A percentile compares a stretch with the other conserved stretches of the same genome.
phyloP scores from a whole-genome alignment of 352 stramenopile genomes.

The Heterotrichella gracilis region DNA sequence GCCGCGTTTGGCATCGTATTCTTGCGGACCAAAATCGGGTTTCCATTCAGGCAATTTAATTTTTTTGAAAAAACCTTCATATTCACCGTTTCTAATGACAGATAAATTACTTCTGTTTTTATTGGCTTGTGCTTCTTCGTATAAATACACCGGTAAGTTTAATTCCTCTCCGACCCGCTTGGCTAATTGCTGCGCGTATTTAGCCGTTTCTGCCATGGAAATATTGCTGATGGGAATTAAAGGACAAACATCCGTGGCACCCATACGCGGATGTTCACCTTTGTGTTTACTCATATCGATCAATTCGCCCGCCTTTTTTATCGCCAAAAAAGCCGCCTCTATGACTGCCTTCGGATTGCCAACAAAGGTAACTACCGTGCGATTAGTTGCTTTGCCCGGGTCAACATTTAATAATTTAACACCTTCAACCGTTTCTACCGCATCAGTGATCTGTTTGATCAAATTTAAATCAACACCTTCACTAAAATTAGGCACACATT shows the following conservation, averaged over 20 bases:
- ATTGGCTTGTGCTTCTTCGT: conserved; percentile 11
- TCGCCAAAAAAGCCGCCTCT: conserved; percentile 16
- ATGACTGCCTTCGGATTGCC: conserved; percentile 14
- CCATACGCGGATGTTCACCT: conserved; percentile 18
- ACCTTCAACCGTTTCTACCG: conserved; percentile 7
- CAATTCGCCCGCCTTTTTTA: conserved; percentile 17
- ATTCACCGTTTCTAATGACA: conserved; percentile 13
- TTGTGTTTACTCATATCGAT: conserved; percentile 20
- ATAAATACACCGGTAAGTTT: conserved; percentile 16
- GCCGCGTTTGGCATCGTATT: background rate
- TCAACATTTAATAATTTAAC: conserved; percentile 18
- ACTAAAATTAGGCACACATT: conserved; percentile 20
- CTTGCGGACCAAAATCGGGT: background rate
- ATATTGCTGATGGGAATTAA: conserved; percentile 19
- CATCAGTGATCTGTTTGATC: conserved; percentile 17
- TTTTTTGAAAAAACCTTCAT: conserved; percentile 9
- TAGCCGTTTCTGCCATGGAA: conserved; percentile 16
- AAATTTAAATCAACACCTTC: conserved; percentile 17
- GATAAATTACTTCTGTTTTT: conserved; percentile 15
- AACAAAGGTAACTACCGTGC: conserved; percentile 19
- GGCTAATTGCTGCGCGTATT: conserved; percentile 17
- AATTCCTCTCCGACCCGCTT: conserved; percentile 15
- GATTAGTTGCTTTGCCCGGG: conserved; percentile 16
- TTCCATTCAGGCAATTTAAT: background rate
- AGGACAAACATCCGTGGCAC: conserved; percentile 20